Evolutionary conservation across 305 asterid genomes (phyloP).

Genomic region (Fraxinus nigra): DNA sequence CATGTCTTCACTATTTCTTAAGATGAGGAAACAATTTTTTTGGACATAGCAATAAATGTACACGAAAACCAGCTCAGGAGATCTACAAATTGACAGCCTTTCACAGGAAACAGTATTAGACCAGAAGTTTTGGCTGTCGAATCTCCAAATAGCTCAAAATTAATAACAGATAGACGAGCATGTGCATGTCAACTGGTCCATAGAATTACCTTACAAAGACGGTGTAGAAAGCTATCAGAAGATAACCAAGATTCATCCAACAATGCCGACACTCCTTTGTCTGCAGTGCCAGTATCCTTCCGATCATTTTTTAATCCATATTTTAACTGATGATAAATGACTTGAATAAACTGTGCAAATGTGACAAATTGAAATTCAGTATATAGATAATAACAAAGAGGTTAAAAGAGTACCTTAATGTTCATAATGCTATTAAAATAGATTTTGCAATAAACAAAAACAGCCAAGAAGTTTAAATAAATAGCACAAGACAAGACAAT

Average conservation of each 20-base stretch:
- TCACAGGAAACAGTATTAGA: not conserved
- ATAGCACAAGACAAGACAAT: slow-evolving; percentile 12
- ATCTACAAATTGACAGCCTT: not conserved
- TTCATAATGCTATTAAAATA: not conserved
- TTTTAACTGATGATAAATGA: slow-evolving; percentile 68
- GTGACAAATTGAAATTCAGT: slow-evolving; percentile 25
- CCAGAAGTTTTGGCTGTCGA: not conserved
- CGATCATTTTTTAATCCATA: slow-evolving; percentile 65
- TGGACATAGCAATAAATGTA: not conserved
- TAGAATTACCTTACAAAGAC: slow-evolving; percentile 73
- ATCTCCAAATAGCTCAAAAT: not conserved
- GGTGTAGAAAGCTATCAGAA: slow-evolving; percentile 80
- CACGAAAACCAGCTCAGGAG: not conserved
- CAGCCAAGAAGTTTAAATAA: not conserved
- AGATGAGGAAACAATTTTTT: not conserved
- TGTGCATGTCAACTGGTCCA: not conserved
- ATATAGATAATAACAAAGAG: not conserved
- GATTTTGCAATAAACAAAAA: not conserved
- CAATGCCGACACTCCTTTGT: slow-evolving; percentile 48
- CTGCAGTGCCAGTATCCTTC: slow-evolving; percentile 35
- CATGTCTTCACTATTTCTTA: not conserved
- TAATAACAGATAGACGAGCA: slow-evolving; percentile 2
- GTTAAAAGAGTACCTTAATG: not conserved
- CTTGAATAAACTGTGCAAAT: slow-evolving; percentile 64
- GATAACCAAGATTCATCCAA: slow-evolving; percentile 89